These are phyloP conservation scores for Nasturtium officinale DNA, from an alignment of 345 rosid genomes.

Conservation along the genomic window DNA sequence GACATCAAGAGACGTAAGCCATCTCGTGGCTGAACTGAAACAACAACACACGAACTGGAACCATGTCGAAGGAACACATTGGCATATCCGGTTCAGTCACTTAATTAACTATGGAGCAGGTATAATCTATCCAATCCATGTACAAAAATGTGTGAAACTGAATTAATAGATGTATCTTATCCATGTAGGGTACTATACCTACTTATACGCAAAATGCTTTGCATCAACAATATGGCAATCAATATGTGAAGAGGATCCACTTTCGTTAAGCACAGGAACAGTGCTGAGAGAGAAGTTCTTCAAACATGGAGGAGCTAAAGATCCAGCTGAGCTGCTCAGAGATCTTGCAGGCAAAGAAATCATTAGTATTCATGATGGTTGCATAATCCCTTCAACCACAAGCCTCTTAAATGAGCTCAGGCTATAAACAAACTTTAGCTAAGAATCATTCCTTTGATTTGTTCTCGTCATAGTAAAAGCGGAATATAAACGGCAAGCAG, in stretches of 20 bases:
- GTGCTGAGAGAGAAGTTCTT: conserved; percentile 69
- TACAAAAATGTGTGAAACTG: background rate
- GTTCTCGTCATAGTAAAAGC: background rate
- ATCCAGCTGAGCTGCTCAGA: conserved; percentile 64
- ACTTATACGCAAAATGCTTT: conserved; percentile 82
- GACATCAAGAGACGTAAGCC: conserved; percentile 52
- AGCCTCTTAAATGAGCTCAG: conserved; percentile 61
- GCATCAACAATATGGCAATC: conserved; percentile 90
- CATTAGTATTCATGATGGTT: conserved; percentile 50
- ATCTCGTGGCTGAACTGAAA: conserved; percentile 71
- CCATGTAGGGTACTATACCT: conserved; percentile 72
- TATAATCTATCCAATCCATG: conserved; percentile 8
- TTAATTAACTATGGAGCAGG: conserved; percentile 91
- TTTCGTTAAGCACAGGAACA: conserved; percentile 67
- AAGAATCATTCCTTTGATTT: background rate
- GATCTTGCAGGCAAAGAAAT: conserved; percentile 74
- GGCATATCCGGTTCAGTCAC: conserved; percentile 87
- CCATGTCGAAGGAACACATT: conserved; percentile 84
- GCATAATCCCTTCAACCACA: conserved; percentile 67
- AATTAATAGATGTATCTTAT: background rate
- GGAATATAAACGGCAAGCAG: background rate
- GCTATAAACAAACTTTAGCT: background rate
- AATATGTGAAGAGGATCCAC: conserved; percentile 80
- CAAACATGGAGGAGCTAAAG: conserved; percentile 90
- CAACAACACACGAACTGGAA: conserved; percentile 76